Evolutionary conservation across 2,329 filamentous ascomycete species (phyloP).

Genomic region (Sphaerulina musiva): DNA sequence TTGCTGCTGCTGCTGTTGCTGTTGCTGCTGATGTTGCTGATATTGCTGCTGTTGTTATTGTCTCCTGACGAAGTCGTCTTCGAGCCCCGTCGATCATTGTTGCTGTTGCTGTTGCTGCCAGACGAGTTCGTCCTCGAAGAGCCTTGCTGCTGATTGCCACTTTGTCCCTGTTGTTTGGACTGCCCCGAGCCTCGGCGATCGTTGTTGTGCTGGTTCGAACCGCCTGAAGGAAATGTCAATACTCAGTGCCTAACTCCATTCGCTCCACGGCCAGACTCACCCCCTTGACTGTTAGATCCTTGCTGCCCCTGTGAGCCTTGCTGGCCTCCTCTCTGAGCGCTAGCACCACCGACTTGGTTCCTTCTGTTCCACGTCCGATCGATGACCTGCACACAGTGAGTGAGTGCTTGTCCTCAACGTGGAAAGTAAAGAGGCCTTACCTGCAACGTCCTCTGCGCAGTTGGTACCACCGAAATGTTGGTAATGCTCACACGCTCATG

Average conservation of each 20-base stretch:
- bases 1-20: not conserved
- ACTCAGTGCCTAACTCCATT: not conserved
- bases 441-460: conserved; percentile 35
- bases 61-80: not conserved
- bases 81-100: not conserved
- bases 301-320: not conserved
- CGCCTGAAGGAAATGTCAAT: not conserved
- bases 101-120: not conserved
- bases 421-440: conserved; percentile 14
- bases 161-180: not conserved
- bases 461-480: conserved; percentile 45
- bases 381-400: not conserved
- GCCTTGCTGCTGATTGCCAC: not conserved
- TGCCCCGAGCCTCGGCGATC: not conserved
- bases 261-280: not conserved
- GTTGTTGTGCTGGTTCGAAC: not conserved
- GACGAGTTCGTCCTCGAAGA: not conserved
- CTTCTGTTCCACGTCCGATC: conserved; percentile 6
- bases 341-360: not conserved
- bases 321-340: not conserved
- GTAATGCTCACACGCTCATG: conserved; percentile 41
- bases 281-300: not conserved
- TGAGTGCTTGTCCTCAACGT: not conserved
- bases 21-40: not conserved
- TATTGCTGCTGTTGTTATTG: not conserved